Percentiles rank a stretch among this genome's conserved stretches.
These are phyloP conservation scores for Lentinula sp. DNA, from an alignment of 768 basidiomycete species.

Conservation along the genomic window DNA sequence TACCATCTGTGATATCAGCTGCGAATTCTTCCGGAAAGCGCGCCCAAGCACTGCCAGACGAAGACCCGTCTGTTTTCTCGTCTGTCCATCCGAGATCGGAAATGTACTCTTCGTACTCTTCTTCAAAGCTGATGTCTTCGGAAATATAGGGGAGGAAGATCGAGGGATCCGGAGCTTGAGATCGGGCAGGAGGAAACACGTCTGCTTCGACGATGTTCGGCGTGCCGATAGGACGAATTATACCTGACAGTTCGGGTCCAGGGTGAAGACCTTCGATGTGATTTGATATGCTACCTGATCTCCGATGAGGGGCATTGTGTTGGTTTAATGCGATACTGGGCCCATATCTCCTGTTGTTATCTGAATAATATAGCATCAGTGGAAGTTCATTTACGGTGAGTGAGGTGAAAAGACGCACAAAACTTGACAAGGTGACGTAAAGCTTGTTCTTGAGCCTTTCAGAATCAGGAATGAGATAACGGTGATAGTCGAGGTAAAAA, in stretches of 20 bases:
- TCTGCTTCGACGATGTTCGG: constrained; percentile 80
- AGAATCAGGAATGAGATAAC: not conserved
- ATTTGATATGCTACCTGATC: constrained; percentile 80
- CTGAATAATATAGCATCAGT: constrained; percentile 28
- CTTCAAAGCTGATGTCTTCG: constrained; percentile 92
- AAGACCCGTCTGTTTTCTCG: constrained; percentile 40
- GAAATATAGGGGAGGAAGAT: constrained; percentile 88
- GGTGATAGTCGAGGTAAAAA: not conserved
- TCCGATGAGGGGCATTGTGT: constrained; percentile 56
- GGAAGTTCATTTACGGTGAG: not conserved
- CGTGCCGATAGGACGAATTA: constrained; percentile 71
- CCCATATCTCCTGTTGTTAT: constrained; percentile 90
- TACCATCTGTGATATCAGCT: constrained; percentile 76
- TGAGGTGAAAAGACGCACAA: constrained; percentile 45
- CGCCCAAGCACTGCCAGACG: constrained; percentile 60
- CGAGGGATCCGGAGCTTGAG: constrained; percentile 76
- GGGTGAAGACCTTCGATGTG: constrained; percentile 72
- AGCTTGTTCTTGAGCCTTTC: constrained; percentile 90
- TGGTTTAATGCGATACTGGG: constrained; percentile 44
- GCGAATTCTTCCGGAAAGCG: constrained; percentile 69
- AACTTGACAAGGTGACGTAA: constrained; percentile 92
- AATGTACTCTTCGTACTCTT: constrained; percentile 94
- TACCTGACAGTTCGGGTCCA: constrained; percentile 67
- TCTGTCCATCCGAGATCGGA: constrained; percentile 80
- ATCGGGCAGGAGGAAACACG: constrained; percentile 91